Evolutionary conservation across 495 filamentous ascomycete genomes (phyloP), one percentile per base, ranked within the genome.

Genomic region (Aspergillus ostianus): DNA sequence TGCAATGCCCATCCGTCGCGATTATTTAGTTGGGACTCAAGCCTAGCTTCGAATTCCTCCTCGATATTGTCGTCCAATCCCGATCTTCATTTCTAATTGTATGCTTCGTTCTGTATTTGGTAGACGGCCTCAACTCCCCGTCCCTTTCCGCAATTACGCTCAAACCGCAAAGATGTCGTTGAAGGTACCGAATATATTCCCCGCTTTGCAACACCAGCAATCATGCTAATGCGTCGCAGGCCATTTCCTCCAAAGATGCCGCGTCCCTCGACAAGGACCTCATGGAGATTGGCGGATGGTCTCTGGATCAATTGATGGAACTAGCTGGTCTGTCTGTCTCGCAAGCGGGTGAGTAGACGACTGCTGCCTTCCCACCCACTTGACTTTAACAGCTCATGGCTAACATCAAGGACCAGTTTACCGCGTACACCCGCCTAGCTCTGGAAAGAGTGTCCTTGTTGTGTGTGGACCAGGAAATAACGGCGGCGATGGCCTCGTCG

Each of bases 221-320:
- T n/a, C n/a, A n/a, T n/a, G 27, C 29, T 52, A 45, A 54, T 19
- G 26, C 2, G 26, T n/a, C 17, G 13, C 55, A 96, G 92, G 93
- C 91, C 32, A 83, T 97, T 57, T 89, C 87, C 0, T 89, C 92
- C 30, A 92, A 93, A 73, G 90, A 91, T 66, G 93, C 94, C 3
- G 87, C 89, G 0, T 88, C 89, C 36, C 84, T 98, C 4, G 94
- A 98, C 72, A 85, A 89, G 71, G 94, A 98, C 65, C 86, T 98
- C 47, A 98, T 98, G 94, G 89, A 85, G 71, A 80, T 85, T 19
- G 93, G 95, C 4, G 94, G 89, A 20, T 98, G 93, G 78, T 96
- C 92, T 3, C 81, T 98, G 46, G 94, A 98, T 73, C 94, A 98
- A 71, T 78, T 98, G 54, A 98, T 98, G 94, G 94, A 98, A 69